phyloP scores from a whole-genome alignment of 106 monocot genomes.

The Gastrodia elata region DNA sequence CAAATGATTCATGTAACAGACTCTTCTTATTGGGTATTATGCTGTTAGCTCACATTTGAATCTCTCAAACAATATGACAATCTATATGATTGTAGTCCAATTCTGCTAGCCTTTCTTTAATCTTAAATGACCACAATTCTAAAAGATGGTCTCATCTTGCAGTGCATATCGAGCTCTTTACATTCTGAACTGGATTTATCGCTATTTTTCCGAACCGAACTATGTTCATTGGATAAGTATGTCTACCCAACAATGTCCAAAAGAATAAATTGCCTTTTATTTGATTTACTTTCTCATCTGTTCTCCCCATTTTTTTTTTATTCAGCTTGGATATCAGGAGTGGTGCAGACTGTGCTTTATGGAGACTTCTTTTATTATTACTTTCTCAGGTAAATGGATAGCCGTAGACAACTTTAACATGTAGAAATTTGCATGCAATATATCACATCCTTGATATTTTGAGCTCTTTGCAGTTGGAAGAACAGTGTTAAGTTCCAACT shows the following conservation, averaged over 20 bases:
- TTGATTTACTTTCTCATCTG: background rate
- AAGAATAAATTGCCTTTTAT: background rate
- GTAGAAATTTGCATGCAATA: background rate
- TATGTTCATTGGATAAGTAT: slow-evolving; percentile 94
- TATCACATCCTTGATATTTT: background rate
- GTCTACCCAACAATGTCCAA: slow-evolving; percentile 1
- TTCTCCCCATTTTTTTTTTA: slow-evolving; percentile 1
- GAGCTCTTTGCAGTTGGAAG: slow-evolving; percentile 56
- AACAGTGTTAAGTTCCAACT: slow-evolving; percentile 84
- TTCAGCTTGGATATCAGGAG: slow-evolving; percentile 86
- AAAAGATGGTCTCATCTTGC: slow-evolving; percentile 14
- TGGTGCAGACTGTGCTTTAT: slow-evolving; percentile 78
- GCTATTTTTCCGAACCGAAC: slow-evolving; percentile 82
- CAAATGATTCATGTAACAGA: too few relatives aligned
- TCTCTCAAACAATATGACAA: too few relatives aligned
- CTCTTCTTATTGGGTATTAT: too few relatives aligned
- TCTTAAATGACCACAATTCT: too few relatives aligned
- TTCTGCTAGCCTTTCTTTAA: too few relatives aligned
- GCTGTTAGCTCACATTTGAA: too few relatives aligned
- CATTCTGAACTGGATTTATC: slow-evolving; percentile 89
- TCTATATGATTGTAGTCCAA: too few relatives aligned
- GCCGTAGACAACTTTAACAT: background rate
- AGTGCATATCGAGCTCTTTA: slow-evolving; percentile 83
- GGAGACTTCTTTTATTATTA: slow-evolving; percentile 98
- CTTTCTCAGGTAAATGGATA: slow-evolving; percentile 51